Conservation (phyloP, 495 filamentous ascomycete genomes). For the Podospora tetraspora region DNA sequence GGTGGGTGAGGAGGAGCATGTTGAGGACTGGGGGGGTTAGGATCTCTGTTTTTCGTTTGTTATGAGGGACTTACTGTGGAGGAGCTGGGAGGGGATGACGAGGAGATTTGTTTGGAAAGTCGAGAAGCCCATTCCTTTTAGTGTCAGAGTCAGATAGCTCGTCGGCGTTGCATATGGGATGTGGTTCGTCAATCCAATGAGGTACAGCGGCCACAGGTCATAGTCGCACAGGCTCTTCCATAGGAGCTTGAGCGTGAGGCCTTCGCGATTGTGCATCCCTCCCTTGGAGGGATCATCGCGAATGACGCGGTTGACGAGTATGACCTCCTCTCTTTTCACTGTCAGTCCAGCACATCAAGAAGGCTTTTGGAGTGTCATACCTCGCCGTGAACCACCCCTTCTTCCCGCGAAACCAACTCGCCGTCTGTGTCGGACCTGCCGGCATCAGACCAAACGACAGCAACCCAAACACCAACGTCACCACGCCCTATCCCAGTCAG, state of each 20-base stretch:
- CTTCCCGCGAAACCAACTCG: conserved; percentile 40
- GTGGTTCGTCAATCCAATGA: conserved; percentile 54
- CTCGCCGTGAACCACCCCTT: conserved; percentile 48
- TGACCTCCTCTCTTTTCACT: conserved; percentile 40
- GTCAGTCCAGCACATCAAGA: conserved; percentile 5
- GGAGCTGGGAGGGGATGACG: conserved; percentile 35
- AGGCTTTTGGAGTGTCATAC: conserved; percentile 8
- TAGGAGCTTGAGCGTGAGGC: conserved; percentile 52
- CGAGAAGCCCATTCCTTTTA: conserved; percentile 56
- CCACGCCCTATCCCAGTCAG: conserved; percentile 28
- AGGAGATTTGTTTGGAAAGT: conserved; percentile 63
- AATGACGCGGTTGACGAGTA: conserved; percentile 48
- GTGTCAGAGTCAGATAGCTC: conserved; percentile 58
- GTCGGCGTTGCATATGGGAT: conserved; percentile 53
- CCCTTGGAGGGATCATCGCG: conserved; percentile 53
- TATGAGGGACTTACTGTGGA: conserved; percentile 11
- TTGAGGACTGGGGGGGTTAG: conserved; percentile 42
- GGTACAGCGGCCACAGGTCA: conserved; percentile 67
- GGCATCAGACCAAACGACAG: conserved; percentile 51
- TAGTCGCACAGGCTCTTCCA: conserved; percentile 59
- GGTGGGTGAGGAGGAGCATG: conserved; percentile 43
- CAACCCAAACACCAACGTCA: conserved; percentile 46
- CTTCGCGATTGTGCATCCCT: conserved; percentile 27
- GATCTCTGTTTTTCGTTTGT: conserved; percentile 27
- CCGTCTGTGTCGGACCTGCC: conserved; percentile 47